These are phyloP conservation scores for Talaromyces sp. DNA, from an alignment of 2,329 filamentous ascomycete species.

Conservation along the genomic window DNA sequence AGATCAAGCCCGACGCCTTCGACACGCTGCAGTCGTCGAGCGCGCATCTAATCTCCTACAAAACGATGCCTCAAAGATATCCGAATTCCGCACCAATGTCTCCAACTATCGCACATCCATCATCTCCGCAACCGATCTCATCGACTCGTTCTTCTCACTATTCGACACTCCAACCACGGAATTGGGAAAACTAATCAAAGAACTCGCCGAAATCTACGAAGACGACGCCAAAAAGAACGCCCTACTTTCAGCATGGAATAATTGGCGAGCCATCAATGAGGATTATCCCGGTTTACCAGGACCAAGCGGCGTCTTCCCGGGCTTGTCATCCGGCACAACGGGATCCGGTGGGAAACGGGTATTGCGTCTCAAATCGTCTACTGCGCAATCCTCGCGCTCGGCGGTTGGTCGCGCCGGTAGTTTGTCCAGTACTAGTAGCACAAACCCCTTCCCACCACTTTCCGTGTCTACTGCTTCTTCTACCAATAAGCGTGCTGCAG, in stretches of 20 bases:
- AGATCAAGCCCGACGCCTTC: slow-evolving; percentile 72
- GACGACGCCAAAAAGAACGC: slow-evolving; percentile 67
- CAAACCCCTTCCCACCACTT: slow-evolving; percentile 46
- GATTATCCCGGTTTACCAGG: slow-evolving; percentile 87
- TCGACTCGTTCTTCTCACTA: slow-evolving; percentile 81
- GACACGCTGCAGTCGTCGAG: slow-evolving; percentile 79
- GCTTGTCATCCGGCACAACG: slow-evolving; percentile 44
- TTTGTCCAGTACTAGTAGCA: slow-evolving; percentile 34
- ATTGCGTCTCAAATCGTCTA: slow-evolving; percentile 64
- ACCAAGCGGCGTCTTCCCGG: slow-evolving; percentile 62
- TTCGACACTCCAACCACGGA: slow-evolving; percentile 78
- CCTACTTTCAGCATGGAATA: slow-evolving; percentile 80
- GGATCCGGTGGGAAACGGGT: slow-evolving; percentile 59
- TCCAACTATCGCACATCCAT: slow-evolving; percentile 68
- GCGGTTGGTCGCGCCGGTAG: slow-evolving; percentile 56
- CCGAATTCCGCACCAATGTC: slow-evolving; percentile 71
- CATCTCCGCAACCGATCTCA: slow-evolving; percentile 68
- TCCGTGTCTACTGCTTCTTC: slow-evolving; percentile 25
- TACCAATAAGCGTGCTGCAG: slow-evolving; percentile 15
- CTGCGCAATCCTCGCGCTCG: slow-evolving; percentile 61
- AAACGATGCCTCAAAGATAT: slow-evolving; percentile 69
- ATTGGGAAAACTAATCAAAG: slow-evolving; percentile 81
- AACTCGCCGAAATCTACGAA: slow-evolving; percentile 89
- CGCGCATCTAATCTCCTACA: slow-evolving; percentile 75
- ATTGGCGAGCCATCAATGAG: slow-evolving; percentile 93